These are phyloP conservation scores for Aquilaria yunnanensis DNA, from an alignment of 345 rosid genomes.

Conservation along the genomic window DNA sequence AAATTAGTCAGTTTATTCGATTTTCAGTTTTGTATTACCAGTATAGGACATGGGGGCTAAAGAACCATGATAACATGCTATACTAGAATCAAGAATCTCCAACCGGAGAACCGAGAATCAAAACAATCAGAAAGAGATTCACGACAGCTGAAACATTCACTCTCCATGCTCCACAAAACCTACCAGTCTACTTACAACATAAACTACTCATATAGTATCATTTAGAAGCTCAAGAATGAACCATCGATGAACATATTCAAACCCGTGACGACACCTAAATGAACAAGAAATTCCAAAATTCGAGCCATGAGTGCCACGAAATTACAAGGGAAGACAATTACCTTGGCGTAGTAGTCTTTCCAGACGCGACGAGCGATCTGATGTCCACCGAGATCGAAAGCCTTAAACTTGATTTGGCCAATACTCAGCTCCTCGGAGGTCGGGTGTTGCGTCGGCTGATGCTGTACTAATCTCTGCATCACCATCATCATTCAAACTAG, in stretches of 20 bases:
- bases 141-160: neutral
- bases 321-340: slow-evolving; percentile 4
- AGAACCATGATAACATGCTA: too few relatives aligned
- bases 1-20: too few relatives aligned
- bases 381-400: slow-evolving; percentile 81
- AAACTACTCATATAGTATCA: neutral
- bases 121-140: neutral
- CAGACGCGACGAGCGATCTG: slow-evolving; percentile 81
- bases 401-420: slow-evolving; percentile 79
- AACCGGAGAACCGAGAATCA: neutral
- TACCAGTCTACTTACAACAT: neutral
- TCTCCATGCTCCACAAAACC: neutral
- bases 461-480: slow-evolving; percentile 66
- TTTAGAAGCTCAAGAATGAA: neutral
- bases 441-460: slow-evolving; percentile 75
- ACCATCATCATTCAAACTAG: neutral
- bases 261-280: neutral
- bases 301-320: neutral
- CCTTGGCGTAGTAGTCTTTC: slow-evolving; percentile 82
- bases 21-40: too few relatives aligned
- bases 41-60: too few relatives aligned
- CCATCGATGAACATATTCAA: slow-evolving; percentile 4
- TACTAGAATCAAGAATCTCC: too few relatives aligned
- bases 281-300: neutral
- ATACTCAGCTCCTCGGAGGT: slow-evolving; percentile 76